Evolutionary conservation across 768 basidiomycete species (phyloP).

Genomic region (Steccherinum ochraceum): DNA sequence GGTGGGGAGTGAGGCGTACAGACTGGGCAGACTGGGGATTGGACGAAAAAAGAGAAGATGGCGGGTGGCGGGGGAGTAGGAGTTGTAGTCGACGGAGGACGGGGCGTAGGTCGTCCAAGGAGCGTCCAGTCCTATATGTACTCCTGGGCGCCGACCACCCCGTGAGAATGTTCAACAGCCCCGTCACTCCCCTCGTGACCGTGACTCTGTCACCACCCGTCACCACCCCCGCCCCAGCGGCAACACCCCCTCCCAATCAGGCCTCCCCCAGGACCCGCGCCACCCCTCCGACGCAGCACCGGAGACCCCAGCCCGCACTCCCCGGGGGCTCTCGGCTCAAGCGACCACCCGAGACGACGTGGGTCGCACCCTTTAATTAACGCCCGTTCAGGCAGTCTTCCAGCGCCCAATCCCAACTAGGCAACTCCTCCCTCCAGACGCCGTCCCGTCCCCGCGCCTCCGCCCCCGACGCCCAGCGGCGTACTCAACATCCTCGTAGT

Average conservation of each 20-base stretch:
- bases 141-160: conserved; percentile 18
- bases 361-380: conserved; percentile 2
- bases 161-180: background rate
- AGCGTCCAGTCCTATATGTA: conserved; percentile 32
- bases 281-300: conserved; percentile 10
- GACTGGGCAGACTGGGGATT: too few relatives aligned
- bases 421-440: background rate
- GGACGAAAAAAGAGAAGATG: conserved; percentile 11
- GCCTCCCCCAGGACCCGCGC: conserved; percentile 5
- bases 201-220: background rate
- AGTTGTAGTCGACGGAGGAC: conserved; percentile 9
- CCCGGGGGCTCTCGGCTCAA: background rate
- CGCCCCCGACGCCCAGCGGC: too few relatives aligned
- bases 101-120: conserved; percentile 1
- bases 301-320: background rate
- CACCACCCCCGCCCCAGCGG: too few relatives aligned
- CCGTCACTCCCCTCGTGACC: background rate
- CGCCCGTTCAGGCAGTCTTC: conserved; percentile 4
- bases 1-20: conserved; percentile 3
- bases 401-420: background rate
- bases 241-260: background rate
- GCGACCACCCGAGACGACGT: background rate
- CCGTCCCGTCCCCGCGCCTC: too few relatives aligned
- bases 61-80: conserved; percentile 11
- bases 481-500: too few relatives aligned